Evolutionary conservation across 2,329 filamentous ascomycete genomes (phyloP), one percentile per base, ranked within the genome.

Genomic region (Tolypocladium tundrense): DNA sequence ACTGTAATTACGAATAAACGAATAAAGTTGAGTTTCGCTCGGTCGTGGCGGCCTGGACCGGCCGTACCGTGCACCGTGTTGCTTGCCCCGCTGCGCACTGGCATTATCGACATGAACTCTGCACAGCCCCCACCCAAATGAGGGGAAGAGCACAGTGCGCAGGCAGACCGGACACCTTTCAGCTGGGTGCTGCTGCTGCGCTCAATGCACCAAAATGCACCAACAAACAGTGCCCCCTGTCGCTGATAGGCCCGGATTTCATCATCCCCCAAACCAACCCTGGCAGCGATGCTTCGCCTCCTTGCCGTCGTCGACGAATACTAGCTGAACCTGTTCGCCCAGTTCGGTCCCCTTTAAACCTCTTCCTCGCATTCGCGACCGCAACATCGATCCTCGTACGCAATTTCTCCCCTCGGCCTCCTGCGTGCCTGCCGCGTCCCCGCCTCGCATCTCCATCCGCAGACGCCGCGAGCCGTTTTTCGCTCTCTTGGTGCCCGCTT

Each of bases 261-360:
- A 51, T 40, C 43, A 51, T 19, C 21, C 14, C 55, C 53, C 53
- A 39, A 27, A 1, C 35, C 52, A 33, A n/a, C 27, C 27, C 16
- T n/a, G 27, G 45, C 45, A 50, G 27, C 27, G 9, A 21, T 62
- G 58, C 60, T 58, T 58, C 59, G 56, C 59, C 61, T 61, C 60
- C 59, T 50, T 55, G 43, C 45, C 40, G 55, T 55, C 57, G 53
- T 45, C 57, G 52, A 55, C 57, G 53, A 59, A 40, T 48, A 27
- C 16, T 16, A 21, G 14, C 21, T 27, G 43, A 48, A 48, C 33
- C n/a, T 24, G n/a, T 21, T 53, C n/a, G 35, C 51, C 43, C 43
- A 5, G 13, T 3, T 21, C 43, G 39, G 1, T 40, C 39, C 35
- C 35, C 8, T 16, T 21, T 27, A 3, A 13, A 5, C 27, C 31